Evolutionary conservation across 163 green algal genomes (phyloP), one percentile per base, ranked within the genome.

Genomic region (Scenedesmus sp.): DNA sequence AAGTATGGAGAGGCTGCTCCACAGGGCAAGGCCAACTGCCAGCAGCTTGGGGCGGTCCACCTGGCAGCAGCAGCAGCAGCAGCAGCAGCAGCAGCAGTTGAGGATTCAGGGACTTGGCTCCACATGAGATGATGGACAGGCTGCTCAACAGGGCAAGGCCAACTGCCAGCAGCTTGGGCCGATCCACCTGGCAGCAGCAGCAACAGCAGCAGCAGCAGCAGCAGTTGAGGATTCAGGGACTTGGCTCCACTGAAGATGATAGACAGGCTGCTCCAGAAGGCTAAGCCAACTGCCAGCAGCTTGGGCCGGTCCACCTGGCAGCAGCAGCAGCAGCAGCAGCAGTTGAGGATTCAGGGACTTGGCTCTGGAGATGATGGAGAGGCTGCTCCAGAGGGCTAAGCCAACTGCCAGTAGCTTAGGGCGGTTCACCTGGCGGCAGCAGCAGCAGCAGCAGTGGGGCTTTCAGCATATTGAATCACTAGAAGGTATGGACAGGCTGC

Each of bases 251-350:
- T 96, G 18, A 95, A 95, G 23, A 94, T 89, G 79, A 97, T 93
- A 16, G 95, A 97, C 9, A 98, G 94, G 5, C 93, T 55, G 62
- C 93, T 97, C 97, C 97, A 99, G 2, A 95, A 57, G 1, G 92
- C 94, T 3, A 98, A 89, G 12, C 96, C 96, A 1, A 91, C 94
- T 0, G 95, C 94, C 77, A 99, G 95, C 84, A 99, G 95, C 82
- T 96, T 95, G 0, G 96, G 96, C 16, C 97, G 94, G 85, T 96
- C 87, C 2, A 91, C 18, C 70, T 79, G 23, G 23, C 70, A 79
- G 70, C 23, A 79, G 70, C 70, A 79, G 70, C 70, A 79, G 26
- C 26, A 46, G 34, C 34, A 46, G 34, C 34, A 46, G 34, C 34
- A 46, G 34, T 46, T 46, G 34, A 46, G 34, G 34, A 46, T 46